These are phyloP conservation scores for Sporothrix dimorphospora DNA, from an alignment of 2,329 filamentous ascomycete species.

Conservation along the genomic window DNA sequence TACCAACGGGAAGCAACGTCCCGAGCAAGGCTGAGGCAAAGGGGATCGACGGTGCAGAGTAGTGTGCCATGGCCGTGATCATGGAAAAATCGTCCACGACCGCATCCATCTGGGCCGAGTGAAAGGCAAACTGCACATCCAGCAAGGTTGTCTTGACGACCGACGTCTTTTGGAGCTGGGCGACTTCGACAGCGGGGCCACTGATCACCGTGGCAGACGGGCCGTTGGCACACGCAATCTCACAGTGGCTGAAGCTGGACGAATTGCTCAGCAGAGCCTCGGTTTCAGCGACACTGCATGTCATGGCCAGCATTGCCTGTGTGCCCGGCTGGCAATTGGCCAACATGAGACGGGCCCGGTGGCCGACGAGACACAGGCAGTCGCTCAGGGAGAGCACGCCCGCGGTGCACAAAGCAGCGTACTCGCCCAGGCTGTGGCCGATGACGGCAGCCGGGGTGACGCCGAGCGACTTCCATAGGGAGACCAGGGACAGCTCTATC, in stretches of 20 bases:
- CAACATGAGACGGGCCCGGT: conserved; percentile 66
- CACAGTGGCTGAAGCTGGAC: neutral
- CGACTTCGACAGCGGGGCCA: conserved; percentile 50
- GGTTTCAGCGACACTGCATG: conserved; percentile 36
- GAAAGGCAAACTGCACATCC: conserved; percentile 57
- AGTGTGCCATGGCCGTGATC: conserved; percentile 43
- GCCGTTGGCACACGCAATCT: conserved; percentile 71
- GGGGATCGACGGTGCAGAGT: conserved; percentile 54
- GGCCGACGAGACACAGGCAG: conserved; percentile 71
- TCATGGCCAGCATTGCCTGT: conserved; percentile 63
- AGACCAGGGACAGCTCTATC: conserved; percentile 61
- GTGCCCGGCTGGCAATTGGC: conserved; percentile 66
- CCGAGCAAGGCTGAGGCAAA: conserved; percentile 71
- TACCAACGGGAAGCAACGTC: conserved; percentile 57
- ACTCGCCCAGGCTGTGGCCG: conserved; percentile 72
- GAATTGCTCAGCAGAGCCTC: neutral
- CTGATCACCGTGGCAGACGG: conserved; percentile 74
- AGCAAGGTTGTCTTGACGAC: conserved; percentile 51
- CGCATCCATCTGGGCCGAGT: conserved; percentile 57
- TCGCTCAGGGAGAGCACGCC: conserved; percentile 74
- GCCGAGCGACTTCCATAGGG: conserved; percentile 59
- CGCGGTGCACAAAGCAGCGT: conserved; percentile 70
- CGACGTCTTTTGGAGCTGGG: conserved; percentile 40
- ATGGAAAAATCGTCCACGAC: conserved; percentile 63
- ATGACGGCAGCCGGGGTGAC: conserved; percentile 58